phyloP scores from a whole-genome alignment of 805 yeast genomes.

The Jamesozyma spencerorum region DNA sequence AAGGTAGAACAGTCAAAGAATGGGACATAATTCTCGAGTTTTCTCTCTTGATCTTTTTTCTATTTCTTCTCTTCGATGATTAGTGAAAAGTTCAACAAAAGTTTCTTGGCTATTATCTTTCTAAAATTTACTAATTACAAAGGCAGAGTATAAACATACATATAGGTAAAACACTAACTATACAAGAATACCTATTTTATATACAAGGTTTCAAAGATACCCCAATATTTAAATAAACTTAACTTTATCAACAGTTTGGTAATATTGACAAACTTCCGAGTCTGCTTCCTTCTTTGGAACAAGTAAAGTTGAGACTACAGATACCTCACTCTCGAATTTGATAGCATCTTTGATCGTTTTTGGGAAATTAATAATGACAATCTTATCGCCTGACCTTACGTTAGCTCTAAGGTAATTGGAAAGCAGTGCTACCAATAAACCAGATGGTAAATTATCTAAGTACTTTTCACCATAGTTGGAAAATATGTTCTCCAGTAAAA shows the following conservation, averaged over 20 bases:
- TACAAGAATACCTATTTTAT: neutral
- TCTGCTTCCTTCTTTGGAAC: slow-evolving; percentile 22
- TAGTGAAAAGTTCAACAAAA: no score
- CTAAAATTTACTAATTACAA: no score
- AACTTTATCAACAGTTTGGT: slow-evolving; percentile 54
- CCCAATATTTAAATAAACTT: slow-evolving; percentile 1
- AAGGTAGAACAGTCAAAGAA: slow-evolving; percentile 33
- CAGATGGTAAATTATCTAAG: slow-evolving; percentile 27
- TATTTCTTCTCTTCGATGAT: no score
- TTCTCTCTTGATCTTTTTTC: no score
- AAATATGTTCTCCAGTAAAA: slow-evolving; percentile 39
- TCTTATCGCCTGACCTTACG: slow-evolving; percentile 32
- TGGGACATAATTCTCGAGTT: slow-evolving; percentile 14
- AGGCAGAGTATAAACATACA: no score
- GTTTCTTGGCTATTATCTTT: no score
- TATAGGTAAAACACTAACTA: no score
- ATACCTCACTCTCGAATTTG: slow-evolving; percentile 63
- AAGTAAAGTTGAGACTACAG: slow-evolving; percentile 36
- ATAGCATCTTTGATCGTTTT: slow-evolving; percentile 55
- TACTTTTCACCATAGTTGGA: slow-evolving; percentile 22
- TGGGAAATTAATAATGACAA: slow-evolving; percentile 52
- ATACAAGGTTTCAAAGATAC: neutral
- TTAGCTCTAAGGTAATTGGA: slow-evolving; percentile 24
- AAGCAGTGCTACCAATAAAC: slow-evolving; percentile 29
- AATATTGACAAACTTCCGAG: slow-evolving; percentile 49